Conservation (phyloP, 257 asterid species). For the Rubia yunnanensis region DNA sequence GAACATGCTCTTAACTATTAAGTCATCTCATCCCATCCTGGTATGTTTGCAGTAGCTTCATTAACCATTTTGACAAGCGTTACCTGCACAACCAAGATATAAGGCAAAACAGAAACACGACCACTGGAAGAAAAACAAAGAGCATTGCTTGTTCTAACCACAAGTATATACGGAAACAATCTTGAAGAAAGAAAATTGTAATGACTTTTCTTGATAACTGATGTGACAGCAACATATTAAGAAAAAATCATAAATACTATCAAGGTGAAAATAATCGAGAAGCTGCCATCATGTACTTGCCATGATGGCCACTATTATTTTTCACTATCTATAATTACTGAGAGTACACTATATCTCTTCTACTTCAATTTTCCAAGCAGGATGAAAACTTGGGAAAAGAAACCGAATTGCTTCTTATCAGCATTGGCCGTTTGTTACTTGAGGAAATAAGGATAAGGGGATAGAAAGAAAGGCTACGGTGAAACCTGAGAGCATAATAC, state of each 20-base stretch:
- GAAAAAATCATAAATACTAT: no score
- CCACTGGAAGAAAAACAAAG: not conserved
- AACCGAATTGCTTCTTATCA: not conserved
- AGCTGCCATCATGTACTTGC: no score
- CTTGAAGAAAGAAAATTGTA: no score
- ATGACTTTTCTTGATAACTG: no score
- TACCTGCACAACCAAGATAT: slow-evolving; percentile 35
- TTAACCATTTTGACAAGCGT: slow-evolving; percentile 81
- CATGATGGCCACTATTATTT: no score
- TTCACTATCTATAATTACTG: no score
- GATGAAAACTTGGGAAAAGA: not conserved
- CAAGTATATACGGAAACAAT: not conserved
- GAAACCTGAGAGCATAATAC: not conserved
- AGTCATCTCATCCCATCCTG: slow-evolving; percentile 60
- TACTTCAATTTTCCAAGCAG: not conserved
- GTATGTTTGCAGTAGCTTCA: slow-evolving; percentile 84
- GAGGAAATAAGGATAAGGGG: not conserved
- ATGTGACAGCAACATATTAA: not conserved
- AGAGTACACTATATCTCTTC: no score
- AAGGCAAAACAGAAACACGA: not conserved
- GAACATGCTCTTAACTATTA: not conserved
- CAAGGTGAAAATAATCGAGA: no score
- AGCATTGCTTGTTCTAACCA: not conserved
- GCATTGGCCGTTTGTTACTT: not conserved
- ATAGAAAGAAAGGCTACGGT: not conserved